A percentile compares a stretch with the other conserved stretches of the same genome.
phyloP scores from a whole-genome alignment of 495 filamentous ascomycete genomes.

The Amniculicola lignicola region DNA sequence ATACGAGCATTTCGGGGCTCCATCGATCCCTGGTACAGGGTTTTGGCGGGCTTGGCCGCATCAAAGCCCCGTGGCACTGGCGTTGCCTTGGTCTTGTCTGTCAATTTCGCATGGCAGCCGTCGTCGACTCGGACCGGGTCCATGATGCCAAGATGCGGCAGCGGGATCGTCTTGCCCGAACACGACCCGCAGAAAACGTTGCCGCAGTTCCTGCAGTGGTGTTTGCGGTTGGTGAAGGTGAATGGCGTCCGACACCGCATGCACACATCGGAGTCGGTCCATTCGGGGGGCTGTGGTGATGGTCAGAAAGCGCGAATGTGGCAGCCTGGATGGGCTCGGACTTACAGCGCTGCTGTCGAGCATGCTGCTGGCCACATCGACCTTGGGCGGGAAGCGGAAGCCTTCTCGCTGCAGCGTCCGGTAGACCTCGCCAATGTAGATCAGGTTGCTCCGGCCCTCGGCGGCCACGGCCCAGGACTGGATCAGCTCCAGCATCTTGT shows the following conservation, averaged over 20 bases:
- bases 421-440: conserved; percentile 86
- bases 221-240: conserved; percentile 96
- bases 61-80: conserved; percentile 42
- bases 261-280: conserved; percentile 96
- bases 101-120: conserved; percentile 87
- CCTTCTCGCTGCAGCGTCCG: conserved; percentile 75
- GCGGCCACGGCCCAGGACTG: conserved; percentile 91
- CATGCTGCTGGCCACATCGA: conserved; percentile 89
- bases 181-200: conserved; percentile 95
- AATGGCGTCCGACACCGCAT: conserved; percentile 96
- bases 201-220: conserved; percentile 96
- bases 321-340: conserved; percentile 28
- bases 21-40: conserved; percentile 59
- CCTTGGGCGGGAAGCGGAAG: conserved; percentile 82
- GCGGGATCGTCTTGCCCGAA: conserved; percentile 79
- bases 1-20: conserved; percentile 84
- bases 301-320: conserved; percentile 9
- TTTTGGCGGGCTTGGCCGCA: conserved; percentile 51
- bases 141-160: conserved; percentile 89
- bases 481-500: conserved; percentile 87
- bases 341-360: conserved; percentile 92
- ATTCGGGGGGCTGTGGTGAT: conserved; percentile 79
- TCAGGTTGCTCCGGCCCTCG: conserved; percentile 77
- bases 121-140: conserved; percentile 95
- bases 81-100: conserved; percentile 60